Evolutionary conservation across 495 filamentous ascomycete species (phyloP).

Genomic region (Hypoxylon fuscum): DNA sequence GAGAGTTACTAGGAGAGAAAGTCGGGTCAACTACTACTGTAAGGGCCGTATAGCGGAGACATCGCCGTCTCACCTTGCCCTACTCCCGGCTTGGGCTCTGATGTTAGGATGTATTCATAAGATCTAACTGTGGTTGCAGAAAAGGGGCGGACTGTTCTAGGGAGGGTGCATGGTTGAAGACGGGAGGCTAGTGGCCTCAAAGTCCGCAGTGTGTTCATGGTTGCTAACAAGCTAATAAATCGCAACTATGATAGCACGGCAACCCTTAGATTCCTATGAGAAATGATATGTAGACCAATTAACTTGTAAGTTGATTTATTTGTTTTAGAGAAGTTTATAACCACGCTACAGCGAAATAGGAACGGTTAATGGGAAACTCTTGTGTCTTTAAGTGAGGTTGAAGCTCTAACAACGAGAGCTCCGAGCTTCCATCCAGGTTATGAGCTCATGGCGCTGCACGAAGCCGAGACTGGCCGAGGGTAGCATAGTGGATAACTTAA

Average conservation of each 20-base stretch:
- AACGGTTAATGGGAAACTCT: neutral
- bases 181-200: slow-evolving; percentile 68
- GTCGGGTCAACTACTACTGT: slow-evolving; percentile 32
- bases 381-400: slow-evolving; percentile 2
- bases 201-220: slow-evolving; percentile 66
- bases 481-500: slow-evolving; percentile 18
- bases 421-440: too few relatives aligned
- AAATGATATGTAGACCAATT: slow-evolving; percentile 2
- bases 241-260: slow-evolving; percentile 4
- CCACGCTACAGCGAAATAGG: neutral
- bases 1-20: slow-evolving; percentile 74
- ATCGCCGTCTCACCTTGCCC: slow-evolving; percentile 71
- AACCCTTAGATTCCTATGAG: too few relatives aligned
- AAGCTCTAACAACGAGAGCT: slow-evolving; percentile 6
- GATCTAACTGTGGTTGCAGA: slow-evolving; percentile 62
- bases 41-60: slow-evolving; percentile 1
- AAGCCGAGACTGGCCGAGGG: slow-evolving; percentile 48
- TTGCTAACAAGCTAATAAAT: slow-evolving; percentile 21
- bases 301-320: neutral
- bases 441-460: slow-evolving; percentile 9
- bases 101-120: slow-evolving; percentile 85
- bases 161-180: slow-evolving; percentile 60
- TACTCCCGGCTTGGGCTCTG: slow-evolving; percentile 85
- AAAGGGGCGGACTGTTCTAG: slow-evolving; percentile 61
- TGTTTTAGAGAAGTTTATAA: neutral